Evolutionary conservation across 2,329 filamentous ascomycete genomes (phyloP), one percentile per base, ranked within the genome.

Genomic region (Raffaelea albimanens): DNA sequence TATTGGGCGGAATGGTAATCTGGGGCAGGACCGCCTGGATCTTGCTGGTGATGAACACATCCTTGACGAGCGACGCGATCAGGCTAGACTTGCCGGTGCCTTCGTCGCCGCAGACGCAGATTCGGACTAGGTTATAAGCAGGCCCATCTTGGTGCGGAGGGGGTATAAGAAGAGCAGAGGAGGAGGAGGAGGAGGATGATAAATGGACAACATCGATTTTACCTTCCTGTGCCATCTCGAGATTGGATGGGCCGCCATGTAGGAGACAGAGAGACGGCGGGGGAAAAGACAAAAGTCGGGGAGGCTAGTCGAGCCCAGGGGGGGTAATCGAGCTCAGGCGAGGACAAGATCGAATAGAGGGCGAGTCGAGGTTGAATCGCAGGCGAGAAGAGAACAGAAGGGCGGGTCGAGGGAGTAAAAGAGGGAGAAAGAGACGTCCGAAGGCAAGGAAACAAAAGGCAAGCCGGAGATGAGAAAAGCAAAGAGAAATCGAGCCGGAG

Each of bases 51-150:
- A 97, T 87, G 66, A 97, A 98, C 64, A 91, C 86, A 63, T 96
- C 91, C 63, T 97, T 97, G 63, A 98, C 91, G 36, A 98, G 82
- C 49, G 89, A 94, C 48, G 90, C 93, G 61, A 95, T 94, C 64
- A 95, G 76, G 65, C 87, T 93, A 51, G 86, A 93, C 69, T 95
- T 95, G 58, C 89, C 89, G n/a, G 86, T 89, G 58, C 86, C 86
- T 68, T 97, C 91, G 65, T 98, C 93, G 61, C 93, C 93, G 70
- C 90, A 96, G 50, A 97, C 87, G 66, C 89, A 95, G 60, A 97
- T 90, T 55, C 93, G 86, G 52, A 97, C 91, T 71, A 55, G 20
- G 18, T n/a, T n/a, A n/a, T n/a, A n/a, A n/a, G n/a, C n/a, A n/a
- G n/a, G n/a, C n/a, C n/a, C n/a, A n/a, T n/a, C n/a, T n/a, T n/a